Percentiles rank a stretch among this genome's conserved stretches.
Conservation (phyloP, 2,329 filamentous ascomycete species). For the Ustulina deusta region DNA sequence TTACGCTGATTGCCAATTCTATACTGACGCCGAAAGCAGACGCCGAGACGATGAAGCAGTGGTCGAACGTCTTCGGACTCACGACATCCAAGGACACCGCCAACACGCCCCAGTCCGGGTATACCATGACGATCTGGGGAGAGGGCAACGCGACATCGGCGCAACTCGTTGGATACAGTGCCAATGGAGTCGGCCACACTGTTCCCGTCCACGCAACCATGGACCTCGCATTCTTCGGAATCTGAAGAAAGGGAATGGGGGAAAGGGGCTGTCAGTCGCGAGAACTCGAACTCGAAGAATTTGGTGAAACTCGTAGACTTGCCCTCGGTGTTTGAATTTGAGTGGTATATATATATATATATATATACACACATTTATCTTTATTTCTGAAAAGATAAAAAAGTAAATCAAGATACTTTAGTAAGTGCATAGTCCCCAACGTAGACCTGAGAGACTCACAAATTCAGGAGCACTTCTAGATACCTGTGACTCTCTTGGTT, state of each 20-base stretch:
- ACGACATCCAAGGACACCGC: slow-evolving; percentile 48
- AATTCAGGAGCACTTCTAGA: too few relatives aligned
- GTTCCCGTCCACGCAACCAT: slow-evolving; percentile 51
- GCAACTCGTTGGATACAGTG: slow-evolving; percentile 52
- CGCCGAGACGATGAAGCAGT: slow-evolving; percentile 59
- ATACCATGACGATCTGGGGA: slow-evolving; percentile 56
- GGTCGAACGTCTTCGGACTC: slow-evolving; percentile 59
- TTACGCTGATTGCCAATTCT: neutral
- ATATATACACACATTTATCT: too few relatives aligned
- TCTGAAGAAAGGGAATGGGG: slow-evolving; percentile 23
- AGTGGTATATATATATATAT: slow-evolving; percentile 1
- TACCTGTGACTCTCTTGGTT: neutral
- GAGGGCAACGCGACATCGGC: slow-evolving; percentile 46
- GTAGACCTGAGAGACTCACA: neutral
- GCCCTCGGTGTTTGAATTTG: neutral
- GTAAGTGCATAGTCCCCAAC: neutral
- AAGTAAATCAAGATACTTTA: neutral
- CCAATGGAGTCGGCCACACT: slow-evolving; percentile 52
- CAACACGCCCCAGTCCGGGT: slow-evolving; percentile 52
- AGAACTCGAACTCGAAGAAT: neutral
- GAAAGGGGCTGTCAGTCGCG: neutral
- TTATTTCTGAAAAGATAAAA: too few relatives aligned
- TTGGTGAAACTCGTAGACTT: neutral
- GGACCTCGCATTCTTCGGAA: slow-evolving; percentile 55
- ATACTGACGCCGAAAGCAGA: slow-evolving; percentile 41